Evolutionary conservation across 441 rosid species (phyloP).

Genomic region (Brassica balearica): DNA sequence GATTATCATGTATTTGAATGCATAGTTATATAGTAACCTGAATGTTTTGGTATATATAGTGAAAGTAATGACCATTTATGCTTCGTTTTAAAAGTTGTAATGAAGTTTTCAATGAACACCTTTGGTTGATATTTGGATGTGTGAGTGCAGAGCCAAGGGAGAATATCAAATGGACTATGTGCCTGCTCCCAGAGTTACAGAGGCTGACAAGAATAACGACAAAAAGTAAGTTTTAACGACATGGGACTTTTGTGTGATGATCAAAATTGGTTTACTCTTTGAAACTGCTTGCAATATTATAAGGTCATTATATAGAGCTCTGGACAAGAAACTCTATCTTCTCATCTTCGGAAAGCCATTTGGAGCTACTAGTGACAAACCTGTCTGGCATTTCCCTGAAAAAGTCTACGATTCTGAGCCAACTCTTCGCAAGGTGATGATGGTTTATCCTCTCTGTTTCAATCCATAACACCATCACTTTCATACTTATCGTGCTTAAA

Average conservation of each 20-base stretch:
- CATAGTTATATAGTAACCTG: constrained; percentile 4
- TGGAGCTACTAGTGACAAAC: constrained; percentile 62
- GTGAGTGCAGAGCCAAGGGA: constrained; percentile 76
- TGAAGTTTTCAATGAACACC: constrained; percentile 20
- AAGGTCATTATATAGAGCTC: constrained; percentile 71
- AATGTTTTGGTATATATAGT: background rate
- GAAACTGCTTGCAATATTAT: background rate
- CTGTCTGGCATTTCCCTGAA: constrained; percentile 96
- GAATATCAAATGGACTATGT: constrained; percentile 87
- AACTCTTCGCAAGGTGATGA: constrained; percentile 81
- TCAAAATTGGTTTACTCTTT: background rate
- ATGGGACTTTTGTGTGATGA: too few species aligned
- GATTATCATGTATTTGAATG: background rate
- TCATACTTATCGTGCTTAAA: too few species aligned
- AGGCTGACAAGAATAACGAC: constrained; percentile 82
- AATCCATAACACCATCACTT: background rate
- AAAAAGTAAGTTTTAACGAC: constrained; percentile 58
- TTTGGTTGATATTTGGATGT: constrained; percentile 31
- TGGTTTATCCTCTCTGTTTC: background rate
- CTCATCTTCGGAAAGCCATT: constrained; percentile 66
- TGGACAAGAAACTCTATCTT: constrained; percentile 86
- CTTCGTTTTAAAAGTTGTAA: background rate
- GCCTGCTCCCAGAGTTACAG: constrained; percentile 92
- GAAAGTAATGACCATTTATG: background rate
- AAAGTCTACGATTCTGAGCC: constrained; percentile 87